These are phyloP conservation scores for Stentor roeselii DNA, from an alignment of 73 alveolate species.

Conservation along the genomic window DNA sequence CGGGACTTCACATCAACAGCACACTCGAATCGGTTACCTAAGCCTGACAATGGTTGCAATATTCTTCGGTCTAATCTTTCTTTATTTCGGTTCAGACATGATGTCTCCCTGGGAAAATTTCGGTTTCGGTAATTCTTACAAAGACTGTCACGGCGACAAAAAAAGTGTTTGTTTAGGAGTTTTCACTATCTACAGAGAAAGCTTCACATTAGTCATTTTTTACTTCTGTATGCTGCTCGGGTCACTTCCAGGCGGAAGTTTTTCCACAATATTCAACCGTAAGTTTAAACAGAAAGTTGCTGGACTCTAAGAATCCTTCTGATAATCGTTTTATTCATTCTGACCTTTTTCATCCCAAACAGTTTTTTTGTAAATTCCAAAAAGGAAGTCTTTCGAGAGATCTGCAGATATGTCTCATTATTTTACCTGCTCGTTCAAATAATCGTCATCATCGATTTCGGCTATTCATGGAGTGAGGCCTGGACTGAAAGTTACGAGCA, in stretches of 20 bases:
- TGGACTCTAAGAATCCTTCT: background rate
- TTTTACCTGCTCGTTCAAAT: background rate
- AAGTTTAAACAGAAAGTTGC: background rate
- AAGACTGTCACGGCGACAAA: slow-evolving; percentile 4
- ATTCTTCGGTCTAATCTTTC: background rate
- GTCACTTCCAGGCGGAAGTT: background rate
- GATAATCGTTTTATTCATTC: background rate
- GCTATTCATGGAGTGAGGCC: background rate
- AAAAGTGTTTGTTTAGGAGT: slow-evolving; percentile 9
- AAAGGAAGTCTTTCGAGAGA: slow-evolving; percentile 10
- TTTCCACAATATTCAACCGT: background rate
- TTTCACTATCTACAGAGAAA: background rate
- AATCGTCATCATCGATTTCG: background rate
- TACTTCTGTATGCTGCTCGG: background rate
- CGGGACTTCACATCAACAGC: slow-evolving; percentile 17
- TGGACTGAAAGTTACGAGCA: background rate
- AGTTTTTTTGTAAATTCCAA: slow-evolving; percentile 7
- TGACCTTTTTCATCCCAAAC: slow-evolving; percentile 14
- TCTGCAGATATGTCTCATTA: slow-evolving; percentile 22
- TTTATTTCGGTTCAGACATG: slow-evolving; percentile 1
- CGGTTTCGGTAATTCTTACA: background rate
- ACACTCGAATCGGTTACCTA: slow-evolving; percentile 7
- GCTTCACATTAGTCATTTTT: slow-evolving; percentile 5
- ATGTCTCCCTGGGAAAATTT: slow-evolving; percentile 15
- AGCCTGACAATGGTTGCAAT: background rate